phyloP scores from a whole-genome alignment of 2,329 filamentous ascomycete genomes.

The Phialocephala subalpina region DNA sequence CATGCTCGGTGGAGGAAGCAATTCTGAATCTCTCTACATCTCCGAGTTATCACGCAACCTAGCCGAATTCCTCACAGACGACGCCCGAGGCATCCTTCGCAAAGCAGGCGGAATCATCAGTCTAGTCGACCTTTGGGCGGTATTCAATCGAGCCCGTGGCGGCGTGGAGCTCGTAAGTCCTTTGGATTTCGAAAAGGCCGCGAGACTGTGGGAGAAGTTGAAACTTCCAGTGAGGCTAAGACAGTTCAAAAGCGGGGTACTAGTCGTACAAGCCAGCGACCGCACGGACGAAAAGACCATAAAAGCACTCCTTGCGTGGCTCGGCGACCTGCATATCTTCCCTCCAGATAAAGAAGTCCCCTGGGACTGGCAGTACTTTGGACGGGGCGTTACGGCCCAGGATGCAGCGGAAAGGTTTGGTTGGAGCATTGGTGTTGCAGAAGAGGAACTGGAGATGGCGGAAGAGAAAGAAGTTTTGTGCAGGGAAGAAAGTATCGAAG shows the following conservation, averaged over 20 bases:
- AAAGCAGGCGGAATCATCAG: constrained; percentile 88
- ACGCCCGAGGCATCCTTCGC: constrained; percentile 78
- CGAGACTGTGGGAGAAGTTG: constrained; percentile 85
- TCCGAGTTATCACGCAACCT: constrained; percentile 86
- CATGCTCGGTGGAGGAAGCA: constrained; percentile 79
- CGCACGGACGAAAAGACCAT: constrained; percentile 92
- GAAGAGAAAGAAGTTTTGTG: constrained; percentile 89
- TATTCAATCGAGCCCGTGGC: constrained; percentile 92
- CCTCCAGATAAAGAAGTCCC: constrained; percentile 69
- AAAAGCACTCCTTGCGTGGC: constrained; percentile 77
- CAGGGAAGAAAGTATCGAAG: constrained; percentile 90
- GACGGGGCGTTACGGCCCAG: constrained; percentile 86
- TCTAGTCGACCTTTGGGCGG: constrained; percentile 89
- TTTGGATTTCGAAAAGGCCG: constrained; percentile 89
- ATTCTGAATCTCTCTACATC: constrained; percentile 84
- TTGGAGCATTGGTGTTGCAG: constrained; percentile 96
- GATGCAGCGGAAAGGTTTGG: constrained; percentile 90
- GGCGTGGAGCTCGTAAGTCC: constrained; percentile 95
- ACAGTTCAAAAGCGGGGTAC: constrained; percentile 90
- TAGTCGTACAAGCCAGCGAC: constrained; percentile 89
- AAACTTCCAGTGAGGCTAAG: constrained; percentile 86
- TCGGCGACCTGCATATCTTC: constrained; percentile 74
- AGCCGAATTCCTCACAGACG: constrained; percentile 89
- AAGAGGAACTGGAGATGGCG: constrained; percentile 96
- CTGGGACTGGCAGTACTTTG: constrained; percentile 83